Evolutionary conservation across 495 filamentous ascomycete genomes (phyloP), one percentile per base, ranked within the genome.

Genomic region (Daldinia concentrica): DNA sequence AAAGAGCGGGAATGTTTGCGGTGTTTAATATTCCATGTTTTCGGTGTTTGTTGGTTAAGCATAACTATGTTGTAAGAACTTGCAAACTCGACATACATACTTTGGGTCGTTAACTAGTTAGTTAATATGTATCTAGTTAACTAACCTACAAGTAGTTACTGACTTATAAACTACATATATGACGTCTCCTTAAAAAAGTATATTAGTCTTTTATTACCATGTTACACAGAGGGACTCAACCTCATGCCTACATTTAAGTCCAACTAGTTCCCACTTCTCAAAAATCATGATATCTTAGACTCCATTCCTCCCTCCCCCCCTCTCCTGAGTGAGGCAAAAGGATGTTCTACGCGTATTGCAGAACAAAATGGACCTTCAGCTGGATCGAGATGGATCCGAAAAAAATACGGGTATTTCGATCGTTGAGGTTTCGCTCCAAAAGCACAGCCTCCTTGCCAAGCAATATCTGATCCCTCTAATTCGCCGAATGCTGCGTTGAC

Each of bases 391-490:
- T 48, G 43, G 43, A 48, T 22, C 43, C 43, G 43, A 48, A 48
- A 48, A 45, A 48, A 22, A 48, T 4, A 48, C 43, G 43, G 43
- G 43, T 19, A 3, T 11, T 11, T 9, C 43, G 43, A 48, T 48
- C 43, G 43, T 48, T 48, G 43, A 22, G 43, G 43, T 48, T 19
- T 48, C 43, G 26, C 37, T 26, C 30, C 12, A 54, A 56, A n/a
- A 64, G 65, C 70, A 73, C 70, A 43, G 70, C 70, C 70, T 62
- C 65, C 39, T 65, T 72, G 68, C 64, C 64, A 65, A 43, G 70
- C 61, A 61, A 58, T 62, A 17, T 29, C 19, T 26, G 22, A 55
- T 29, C 30, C 55, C 39, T 56, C 37, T 58, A 68, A 73, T 73
- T 68, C 64, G 70, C 64, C 70, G 56, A 64, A 41, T 26, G 48